A percentile compares a stretch with the other conserved stretches of the same genome.
phyloP scores from a whole-genome alignment of 371 early-diverging fungal genomes.

The Apophysomyces ossiformis region DNA sequence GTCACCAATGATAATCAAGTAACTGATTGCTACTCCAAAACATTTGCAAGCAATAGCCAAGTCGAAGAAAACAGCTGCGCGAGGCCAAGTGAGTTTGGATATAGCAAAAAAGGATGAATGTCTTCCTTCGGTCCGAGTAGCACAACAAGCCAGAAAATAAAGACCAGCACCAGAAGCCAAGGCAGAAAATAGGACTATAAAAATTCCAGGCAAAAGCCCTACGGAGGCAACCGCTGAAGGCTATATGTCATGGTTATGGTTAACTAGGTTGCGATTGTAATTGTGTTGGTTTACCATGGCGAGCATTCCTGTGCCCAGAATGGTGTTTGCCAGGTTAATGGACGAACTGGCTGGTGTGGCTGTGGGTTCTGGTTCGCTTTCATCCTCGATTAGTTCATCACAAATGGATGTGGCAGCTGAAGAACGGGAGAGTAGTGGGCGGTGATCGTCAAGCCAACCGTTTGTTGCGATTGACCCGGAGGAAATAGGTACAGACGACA shows the following conservation, averaged over 20 bases:
- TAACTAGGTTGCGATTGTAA: background rate
- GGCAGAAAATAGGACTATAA: slow-evolving; percentile 80
- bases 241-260: slow-evolving; percentile 30
- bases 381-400: slow-evolving; percentile 13
- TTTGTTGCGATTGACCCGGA: slow-evolving; percentile 25
- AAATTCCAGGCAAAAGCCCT: slow-evolving; percentile 84
- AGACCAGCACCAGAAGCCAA: slow-evolving; percentile 82
- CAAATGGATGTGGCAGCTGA: slow-evolving; percentile 20
- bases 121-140: slow-evolving; percentile 74
- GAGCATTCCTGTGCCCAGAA: slow-evolving; percentile 96
- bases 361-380: slow-evolving; percentile 11
- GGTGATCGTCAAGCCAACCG: slow-evolving; percentile 19
- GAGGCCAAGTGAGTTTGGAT: slow-evolving; percentile 91
- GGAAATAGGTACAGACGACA: slow-evolving; percentile 28
- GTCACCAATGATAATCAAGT: slow-evolving; percentile 97
- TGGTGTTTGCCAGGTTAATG: slow-evolving; percentile 92
- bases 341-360: slow-evolving; percentile 45
- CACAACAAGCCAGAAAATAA: slow-evolving; percentile 79
- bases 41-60: slow-evolving; percentile 99
- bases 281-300: slow-evolving; percentile 78
- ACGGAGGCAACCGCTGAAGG: slow-evolving; percentile 86
- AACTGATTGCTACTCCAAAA: slow-evolving; percentile 99
- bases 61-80: slow-evolving; percentile 91
- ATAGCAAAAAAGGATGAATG: slow-evolving; percentile 89
- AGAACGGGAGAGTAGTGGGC: slow-evolving; percentile 21